A percentile compares a stretch with the other conserved stretches of the same genome.
Conservation (phyloP, 108 stramenopile genomes). For the Hondaea fermentalgiana region DNA sequence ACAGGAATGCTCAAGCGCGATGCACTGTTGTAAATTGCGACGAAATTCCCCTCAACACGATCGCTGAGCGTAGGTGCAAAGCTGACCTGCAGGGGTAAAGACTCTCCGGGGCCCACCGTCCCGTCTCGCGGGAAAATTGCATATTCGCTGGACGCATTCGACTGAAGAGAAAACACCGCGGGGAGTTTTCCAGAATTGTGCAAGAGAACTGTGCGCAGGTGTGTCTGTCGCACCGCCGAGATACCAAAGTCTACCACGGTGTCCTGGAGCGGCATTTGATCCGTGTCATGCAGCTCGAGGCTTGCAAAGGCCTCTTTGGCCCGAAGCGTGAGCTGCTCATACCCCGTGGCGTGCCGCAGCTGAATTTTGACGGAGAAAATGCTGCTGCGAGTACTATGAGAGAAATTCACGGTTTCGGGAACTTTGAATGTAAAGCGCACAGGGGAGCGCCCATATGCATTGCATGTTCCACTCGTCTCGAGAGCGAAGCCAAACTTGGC, state of each 20-base stretch:
- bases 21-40: neutral
- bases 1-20: neutral
- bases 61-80: neutral
- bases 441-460: neutral
- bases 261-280: neutral
- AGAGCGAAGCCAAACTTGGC: neutral
- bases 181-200: neutral
- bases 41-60: neutral
- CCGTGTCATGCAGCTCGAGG: neutral
- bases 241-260: neutral
- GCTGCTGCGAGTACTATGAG: neutral
- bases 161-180: neutral
- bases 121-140: neutral
- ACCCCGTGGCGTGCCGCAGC: neutral
- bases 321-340: neutral
- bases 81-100: neutral
- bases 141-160: neutral
- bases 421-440: neutral
- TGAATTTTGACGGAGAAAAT: neutral
- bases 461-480: neutral
- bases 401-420: neutral
- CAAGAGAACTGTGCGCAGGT: neutral
- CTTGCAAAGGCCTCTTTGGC: neutral
- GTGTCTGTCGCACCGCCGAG: neutral
- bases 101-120: neutral